phyloP scores from a whole-genome alignment of 1,139 yeast genomes.

The Saccharomyces hybrid region DNA sequence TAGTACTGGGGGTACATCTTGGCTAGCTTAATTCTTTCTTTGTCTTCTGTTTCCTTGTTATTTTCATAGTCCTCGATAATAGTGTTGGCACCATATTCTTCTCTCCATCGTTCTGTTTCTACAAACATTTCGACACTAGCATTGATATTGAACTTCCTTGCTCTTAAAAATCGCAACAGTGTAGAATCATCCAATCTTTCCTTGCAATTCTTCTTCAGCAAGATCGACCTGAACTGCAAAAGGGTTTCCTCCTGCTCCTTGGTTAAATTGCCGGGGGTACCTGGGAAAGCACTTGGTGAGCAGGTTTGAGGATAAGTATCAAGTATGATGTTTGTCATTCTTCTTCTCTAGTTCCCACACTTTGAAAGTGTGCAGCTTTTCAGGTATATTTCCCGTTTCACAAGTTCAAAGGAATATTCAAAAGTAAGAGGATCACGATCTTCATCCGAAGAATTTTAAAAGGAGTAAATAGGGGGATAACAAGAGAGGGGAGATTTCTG shows the following conservation, averaged over 20 bases:
- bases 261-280: constrained; percentile 74
- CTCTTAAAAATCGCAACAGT: constrained; percentile 78
- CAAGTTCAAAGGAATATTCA: not conserved
- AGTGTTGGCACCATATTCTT: constrained; percentile 74
- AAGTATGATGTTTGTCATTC: constrained; percentile 18
- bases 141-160: constrained; percentile 79
- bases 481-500: not conserved
- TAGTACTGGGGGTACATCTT: constrained; percentile 88
- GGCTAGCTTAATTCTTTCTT: constrained; percentile 80
- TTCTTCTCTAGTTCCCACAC: not conserved
- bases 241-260: constrained; percentile 55
- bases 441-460: not conserved
- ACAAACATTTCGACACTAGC: constrained; percentile 74
- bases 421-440: not conserved
- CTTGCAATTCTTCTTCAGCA: constrained; percentile 56
- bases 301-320: constrained; percentile 60
- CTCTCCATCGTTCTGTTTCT: constrained; percentile 85
- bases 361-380: not conserved
- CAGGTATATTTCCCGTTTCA: not conserved
- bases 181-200: constrained; percentile 79
- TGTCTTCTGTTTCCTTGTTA: not conserved
- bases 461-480: not conserved
- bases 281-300: constrained; percentile 54
- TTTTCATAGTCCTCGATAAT: constrained; percentile 66
- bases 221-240: constrained; percentile 47